phyloP scores from a whole-genome alignment of 75 land plant species.

The Selaginella moellendorffii region DNA sequence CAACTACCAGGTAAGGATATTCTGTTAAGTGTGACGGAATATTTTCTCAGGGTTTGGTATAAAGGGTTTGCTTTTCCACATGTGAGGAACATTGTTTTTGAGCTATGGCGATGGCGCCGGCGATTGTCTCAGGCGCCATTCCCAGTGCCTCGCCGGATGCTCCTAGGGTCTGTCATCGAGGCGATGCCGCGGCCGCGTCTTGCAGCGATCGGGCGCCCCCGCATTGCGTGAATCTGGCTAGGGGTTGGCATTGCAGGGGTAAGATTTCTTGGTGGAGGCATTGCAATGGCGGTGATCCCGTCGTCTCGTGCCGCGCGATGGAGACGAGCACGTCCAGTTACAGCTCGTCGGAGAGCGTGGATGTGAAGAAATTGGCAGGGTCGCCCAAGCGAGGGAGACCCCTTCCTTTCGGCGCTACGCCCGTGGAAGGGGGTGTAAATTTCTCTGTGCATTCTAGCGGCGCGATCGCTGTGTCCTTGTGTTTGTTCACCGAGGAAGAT shows the following conservation, averaged over 20 bases:
- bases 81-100: too few relatives aligned
- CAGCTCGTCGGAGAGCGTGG: conserved; percentile 12
- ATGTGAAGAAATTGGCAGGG: conserved; percentile 11
- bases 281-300: background rate
- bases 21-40: background rate
- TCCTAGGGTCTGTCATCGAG: background rate
- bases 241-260: too few relatives aligned
- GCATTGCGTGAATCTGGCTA: too few relatives aligned
- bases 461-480: conserved; percentile 57
- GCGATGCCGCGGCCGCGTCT: background rate
- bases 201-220: background rate
- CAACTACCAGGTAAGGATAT: background rate
- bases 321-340: conserved; percentile 13
- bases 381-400: conserved; percentile 34
- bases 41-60: background rate
- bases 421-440: conserved; percentile 58
- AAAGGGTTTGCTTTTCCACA: background rate
- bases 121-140: too few relatives aligned
- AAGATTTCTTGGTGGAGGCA: background rate
- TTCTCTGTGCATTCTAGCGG: conserved; percentile 59
- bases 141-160: background rate
- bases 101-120: background rate
- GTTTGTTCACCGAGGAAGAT: conserved; percentile 48
- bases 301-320: background rate
- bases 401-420: conserved; percentile 72